Percentiles rank a stretch among this genome's conserved stretches.
Evolutionary conservation across 495 filamentous ascomycete genomes (phyloP).

Genomic region (Opeltia flavorubescens): DNA sequence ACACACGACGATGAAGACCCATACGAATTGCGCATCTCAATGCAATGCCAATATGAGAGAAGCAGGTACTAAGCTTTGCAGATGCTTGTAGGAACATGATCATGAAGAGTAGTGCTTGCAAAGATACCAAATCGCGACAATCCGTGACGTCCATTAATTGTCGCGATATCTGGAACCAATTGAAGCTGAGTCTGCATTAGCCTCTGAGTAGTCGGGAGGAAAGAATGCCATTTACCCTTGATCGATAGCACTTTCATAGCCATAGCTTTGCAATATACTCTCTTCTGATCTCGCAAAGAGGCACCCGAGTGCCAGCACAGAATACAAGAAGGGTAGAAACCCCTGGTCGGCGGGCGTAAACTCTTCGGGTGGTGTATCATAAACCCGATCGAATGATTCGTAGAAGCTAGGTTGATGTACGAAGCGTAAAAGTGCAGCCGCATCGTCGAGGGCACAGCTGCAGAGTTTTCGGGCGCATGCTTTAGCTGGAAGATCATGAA

Average conservation of each 20-base stretch:
- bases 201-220: too few relatives aligned
- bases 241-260: conserved; percentile 60
- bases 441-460: conserved; percentile 67
- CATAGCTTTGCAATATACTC: conserved; percentile 33
- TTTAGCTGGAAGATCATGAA: conserved; percentile 56
- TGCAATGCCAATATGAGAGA: conserved; percentile 84
- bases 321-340: conserved; percentile 74
- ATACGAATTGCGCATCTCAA: conserved; percentile 72
- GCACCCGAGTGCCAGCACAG: conserved; percentile 72
- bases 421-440: conserved; percentile 67
- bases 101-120: conserved; percentile 86
- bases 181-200: conserved; percentile 39
- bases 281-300: conserved; percentile 49
- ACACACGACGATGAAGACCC: conserved; percentile 72
- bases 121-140: conserved; percentile 68
- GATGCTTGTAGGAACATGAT: conserved; percentile 85
- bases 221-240: conserved; percentile 24
- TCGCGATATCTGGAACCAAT: conserved; percentile 71
- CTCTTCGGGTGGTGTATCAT: conserved; percentile 53
- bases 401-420: conserved; percentile 85
- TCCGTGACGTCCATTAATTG: conserved; percentile 82
- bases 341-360: conserved; percentile 61
- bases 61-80: conserved; percentile 82
- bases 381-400: conserved; percentile 61
- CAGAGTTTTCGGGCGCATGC: conserved; percentile 55